Percentiles rank a stretch among this genome's conserved stretches.
Evolutionary conservation across 164 flowering plant genomes (phyloP).

Genomic region (Magnolia sinica): DNA sequence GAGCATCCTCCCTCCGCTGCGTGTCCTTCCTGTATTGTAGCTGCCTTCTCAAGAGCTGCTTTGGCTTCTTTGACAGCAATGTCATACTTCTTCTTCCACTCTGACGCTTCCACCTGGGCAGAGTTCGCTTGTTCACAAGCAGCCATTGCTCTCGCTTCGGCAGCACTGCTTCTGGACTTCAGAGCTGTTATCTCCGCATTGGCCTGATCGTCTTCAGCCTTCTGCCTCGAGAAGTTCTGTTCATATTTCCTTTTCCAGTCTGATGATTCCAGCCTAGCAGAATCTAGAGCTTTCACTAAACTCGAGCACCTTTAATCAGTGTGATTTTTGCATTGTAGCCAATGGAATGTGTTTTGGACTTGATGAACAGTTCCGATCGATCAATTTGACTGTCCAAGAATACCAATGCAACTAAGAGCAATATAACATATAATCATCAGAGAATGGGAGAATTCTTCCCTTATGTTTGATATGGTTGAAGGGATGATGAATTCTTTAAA

Average conservation of each 20-base stretch:
- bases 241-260: slow-evolving; percentile 96
- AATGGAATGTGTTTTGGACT: too few relatives aligned
- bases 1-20: slow-evolving; percentile 75
- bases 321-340: too few relatives aligned
- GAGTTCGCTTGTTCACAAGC: slow-evolving; percentile 82
- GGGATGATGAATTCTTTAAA: too few relatives aligned
- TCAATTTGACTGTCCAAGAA: too few relatives aligned
- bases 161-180: slow-evolving; percentile 67
- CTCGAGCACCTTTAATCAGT: slow-evolving; percentile 43
- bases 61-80: slow-evolving; percentile 83
- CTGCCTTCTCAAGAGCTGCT: slow-evolving; percentile 92
- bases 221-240: slow-evolving; percentile 48
- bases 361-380: too few relatives aligned
- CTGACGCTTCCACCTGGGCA: slow-evolving; percentile 87
- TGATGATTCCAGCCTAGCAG: slow-evolving; percentile 53
- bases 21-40: slow-evolving; percentile 75
- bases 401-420: too few relatives aligned
- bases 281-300: slow-evolving; percentile 53
- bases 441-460: too few relatives aligned
- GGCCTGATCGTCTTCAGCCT: slow-evolving; percentile 67
- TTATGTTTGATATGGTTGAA: too few relatives aligned
- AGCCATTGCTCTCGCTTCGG: slow-evolving; percentile 92
- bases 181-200: slow-evolving; percentile 67
- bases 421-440: too few relatives aligned
- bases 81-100: slow-evolving; percentile 89